A percentile compares a stretch with the other conserved stretches of the same genome.
These are phyloP conservation scores for Trichosporon sp. DNA, from an alignment of 1,284 basidiomycete species.

Conservation along the genomic window DNA sequence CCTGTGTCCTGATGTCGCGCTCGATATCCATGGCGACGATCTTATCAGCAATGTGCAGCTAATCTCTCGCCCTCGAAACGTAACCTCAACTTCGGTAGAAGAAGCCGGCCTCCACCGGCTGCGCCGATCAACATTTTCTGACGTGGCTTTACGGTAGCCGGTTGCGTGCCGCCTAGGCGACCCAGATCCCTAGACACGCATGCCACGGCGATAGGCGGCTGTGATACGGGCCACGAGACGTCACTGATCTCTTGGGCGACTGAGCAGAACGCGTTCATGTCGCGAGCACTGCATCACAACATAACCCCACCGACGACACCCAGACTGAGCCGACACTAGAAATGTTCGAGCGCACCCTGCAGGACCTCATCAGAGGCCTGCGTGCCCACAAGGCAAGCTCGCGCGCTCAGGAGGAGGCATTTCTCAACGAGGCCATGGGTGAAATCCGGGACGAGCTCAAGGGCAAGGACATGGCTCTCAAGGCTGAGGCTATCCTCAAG, in stretches of 20 bases:
- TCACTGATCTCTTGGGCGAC: conserved; percentile 1
- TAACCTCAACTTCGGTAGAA: conserved; percentile 11
- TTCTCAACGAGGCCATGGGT: conserved; percentile 60
- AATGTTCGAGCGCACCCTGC: conserved; percentile 92
- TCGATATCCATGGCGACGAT: conserved; percentile 46
- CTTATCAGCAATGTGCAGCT: conserved; percentile 18
- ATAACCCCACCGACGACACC: conserved; percentile 8
- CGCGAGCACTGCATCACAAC: not conserved
- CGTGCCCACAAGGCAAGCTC: conserved; percentile 62
- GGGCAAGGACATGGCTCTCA: conserved; percentile 93
- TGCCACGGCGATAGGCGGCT: not conserved
- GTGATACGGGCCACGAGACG: conserved; percentile 15
- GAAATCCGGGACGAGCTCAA: conserved; percentile 89
- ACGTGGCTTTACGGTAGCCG: not conserved
- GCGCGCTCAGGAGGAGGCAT: conserved; percentile 56
- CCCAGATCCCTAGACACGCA: not conserved
- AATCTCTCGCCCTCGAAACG: conserved; percentile 1
- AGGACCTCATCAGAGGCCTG: conserved; percentile 87
- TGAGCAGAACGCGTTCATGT: not conserved
- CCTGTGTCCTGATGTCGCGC: conserved; percentile 50
- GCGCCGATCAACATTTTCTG: conserved; percentile 12
- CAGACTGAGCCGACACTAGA: conserved; percentile 4
- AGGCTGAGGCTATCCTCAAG: conserved; percentile 92
- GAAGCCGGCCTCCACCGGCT: conserved; percentile 16
- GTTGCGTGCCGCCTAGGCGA: not conserved